Evolutionary conservation across 2,329 filamentous ascomycete genomes (phyloP), one percentile per base, ranked within the genome.

Genomic region (Claviceps citrina): DNA sequence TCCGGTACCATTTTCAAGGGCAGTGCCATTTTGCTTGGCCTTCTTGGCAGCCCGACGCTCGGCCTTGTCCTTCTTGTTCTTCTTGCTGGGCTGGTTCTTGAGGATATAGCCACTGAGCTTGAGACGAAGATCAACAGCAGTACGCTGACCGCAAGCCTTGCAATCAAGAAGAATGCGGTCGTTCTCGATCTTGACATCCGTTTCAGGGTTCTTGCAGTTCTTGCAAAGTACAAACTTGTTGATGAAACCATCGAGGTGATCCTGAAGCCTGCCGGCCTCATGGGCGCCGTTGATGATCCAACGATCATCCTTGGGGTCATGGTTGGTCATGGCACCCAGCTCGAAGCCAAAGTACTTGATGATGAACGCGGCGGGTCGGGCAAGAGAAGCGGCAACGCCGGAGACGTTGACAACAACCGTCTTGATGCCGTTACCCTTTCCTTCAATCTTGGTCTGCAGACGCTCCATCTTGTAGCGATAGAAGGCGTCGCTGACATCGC

Each of bases 381-480:
- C 85, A 52, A 98, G 78, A 47, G 89, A 93, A 57, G 83, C 73
- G 54, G 89, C 87, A 52, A 98, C 86, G 59, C 84, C 93, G 73
- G 79, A 84, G 59, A 98, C 68, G 66, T 98, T 98, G 74, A 93
- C 85, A 54, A 98, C 81, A 57, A 98, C 91, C 54, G 53, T 98
- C 73, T 98, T 98, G 78, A 98, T 98, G 60, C 91, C 91, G 70
- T 98, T 98, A 52, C 91, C 91, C 68, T 98, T 98, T 67, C 91
- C 91, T 70, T 98, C 91, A 55, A 98, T 93, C 75, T 98, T 98
- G 64, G 91, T 94, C 73, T 93, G 85, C 61, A 98, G 71, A 55
- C 79, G 81, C 71, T 96, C 91, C 91, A 98, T 98, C 78, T 98
- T 98, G 80, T 98, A 98, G 65, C 91, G 91, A 71, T 98, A 98